A percentile compares a stretch with the other conserved stretches of the same genome.
phyloP scores from a whole-genome alignment of 768 basidiomycete species.

The Trametes punicea region DNA sequence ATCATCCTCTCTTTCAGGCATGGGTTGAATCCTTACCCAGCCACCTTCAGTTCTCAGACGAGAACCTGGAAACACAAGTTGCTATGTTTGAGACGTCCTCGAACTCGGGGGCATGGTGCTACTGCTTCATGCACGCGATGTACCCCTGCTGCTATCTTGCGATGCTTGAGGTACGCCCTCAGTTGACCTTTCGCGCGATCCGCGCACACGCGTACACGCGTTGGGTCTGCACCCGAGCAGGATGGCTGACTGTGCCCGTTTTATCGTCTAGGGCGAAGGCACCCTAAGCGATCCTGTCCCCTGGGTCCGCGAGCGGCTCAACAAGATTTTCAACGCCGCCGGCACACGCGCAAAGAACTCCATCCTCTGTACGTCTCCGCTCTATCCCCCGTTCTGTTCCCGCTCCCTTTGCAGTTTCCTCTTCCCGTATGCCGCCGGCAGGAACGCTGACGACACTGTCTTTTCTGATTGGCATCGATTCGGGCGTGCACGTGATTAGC shows the following conservation, averaged over 20 bases:
- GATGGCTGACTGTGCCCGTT: slow-evolving; percentile 3
- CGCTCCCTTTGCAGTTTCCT: not conserved
- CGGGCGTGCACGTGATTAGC: slow-evolving; percentile 53
- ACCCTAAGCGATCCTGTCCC: slow-evolving; percentile 23
- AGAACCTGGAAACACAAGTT: slow-evolving; percentile 64
- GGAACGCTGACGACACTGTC: slow-evolving; percentile 1
- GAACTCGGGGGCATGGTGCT: slow-evolving; percentile 80
- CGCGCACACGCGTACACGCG: not conserved
- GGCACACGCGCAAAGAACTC: slow-evolving; percentile 42
- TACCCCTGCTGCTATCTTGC: slow-evolving; percentile 68
- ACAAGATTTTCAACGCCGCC: slow-evolving; percentile 38
- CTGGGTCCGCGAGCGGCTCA: slow-evolving; percentile 40
- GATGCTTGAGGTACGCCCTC: slow-evolving; percentile 53
- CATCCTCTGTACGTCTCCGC: slow-evolving; percentile 40
- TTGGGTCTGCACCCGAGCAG: not conserved
- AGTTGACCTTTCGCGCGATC: not conserved
- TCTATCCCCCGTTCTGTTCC: not conserved
- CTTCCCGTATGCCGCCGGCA: not conserved
- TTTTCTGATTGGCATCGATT: slow-evolving; percentile 27
- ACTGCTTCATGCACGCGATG: slow-evolving; percentile 68
- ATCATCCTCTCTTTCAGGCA: slow-evolving; percentile 40
- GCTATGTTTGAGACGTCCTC: slow-evolving; percentile 79
- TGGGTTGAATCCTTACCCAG: slow-evolving; percentile 71
- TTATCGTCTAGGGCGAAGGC: slow-evolving; percentile 19
- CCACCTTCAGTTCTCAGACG: slow-evolving; percentile 66